Percentiles rank a stretch among this genome's conserved stretches.
These are phyloP conservation scores for Tulasnella sp. DNA, from an alignment of 768 basidiomycete genomes.

Conservation along the genomic window DNA sequence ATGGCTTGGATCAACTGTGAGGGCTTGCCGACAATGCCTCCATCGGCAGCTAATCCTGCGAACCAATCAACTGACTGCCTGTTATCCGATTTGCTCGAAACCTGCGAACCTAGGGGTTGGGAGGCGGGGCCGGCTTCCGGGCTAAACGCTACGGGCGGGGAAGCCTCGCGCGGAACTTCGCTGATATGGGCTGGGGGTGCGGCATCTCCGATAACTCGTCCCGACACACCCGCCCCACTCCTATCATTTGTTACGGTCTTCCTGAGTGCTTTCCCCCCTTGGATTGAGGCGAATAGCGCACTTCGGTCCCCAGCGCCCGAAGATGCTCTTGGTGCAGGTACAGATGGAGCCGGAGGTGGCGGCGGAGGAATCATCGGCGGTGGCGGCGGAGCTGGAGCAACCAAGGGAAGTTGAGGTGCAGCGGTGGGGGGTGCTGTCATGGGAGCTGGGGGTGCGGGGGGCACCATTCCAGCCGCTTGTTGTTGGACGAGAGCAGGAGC, in stretches of 20 bases:
- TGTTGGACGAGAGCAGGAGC: slow-evolving; percentile 43
- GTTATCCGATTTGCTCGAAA: slow-evolving; percentile 43
- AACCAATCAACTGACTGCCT: slow-evolving; percentile 91
- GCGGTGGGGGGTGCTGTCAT: slow-evolving; percentile 37
- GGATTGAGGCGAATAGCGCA: slow-evolving; percentile 75
- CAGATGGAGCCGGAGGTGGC: slow-evolving; percentile 36
- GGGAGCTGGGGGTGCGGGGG: slow-evolving; percentile 37
- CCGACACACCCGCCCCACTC: slow-evolving; percentile 63
- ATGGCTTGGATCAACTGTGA: slow-evolving; percentile 42
- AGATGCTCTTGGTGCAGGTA: slow-evolving; percentile 32
- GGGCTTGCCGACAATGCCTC: slow-evolving; percentile 26
- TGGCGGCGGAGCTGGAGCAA: slow-evolving; percentile 35
- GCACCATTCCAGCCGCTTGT: slow-evolving; percentile 14
- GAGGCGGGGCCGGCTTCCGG: slow-evolving; percentile 34
- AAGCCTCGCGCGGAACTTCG: slow-evolving; percentile 42
- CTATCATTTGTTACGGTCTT: slow-evolving; percentile 82
- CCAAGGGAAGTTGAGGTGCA: slow-evolving; percentile 36
- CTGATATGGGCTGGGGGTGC: slow-evolving; percentile 69
- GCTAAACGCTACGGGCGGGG: slow-evolving; percentile 41
- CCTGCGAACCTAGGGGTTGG: slow-evolving; percentile 23
- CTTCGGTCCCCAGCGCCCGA: slow-evolving; percentile 47
- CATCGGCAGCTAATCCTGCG: slow-evolving; percentile 75
- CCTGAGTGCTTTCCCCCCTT: slow-evolving; percentile 63
- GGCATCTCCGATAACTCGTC: slow-evolving; percentile 72
- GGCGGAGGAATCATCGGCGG: slow-evolving; percentile 35